Evolutionary conservation across 495 filamentous ascomycete genomes (phyloP).

Genomic region (Aspergillus funiculosus): DNA sequence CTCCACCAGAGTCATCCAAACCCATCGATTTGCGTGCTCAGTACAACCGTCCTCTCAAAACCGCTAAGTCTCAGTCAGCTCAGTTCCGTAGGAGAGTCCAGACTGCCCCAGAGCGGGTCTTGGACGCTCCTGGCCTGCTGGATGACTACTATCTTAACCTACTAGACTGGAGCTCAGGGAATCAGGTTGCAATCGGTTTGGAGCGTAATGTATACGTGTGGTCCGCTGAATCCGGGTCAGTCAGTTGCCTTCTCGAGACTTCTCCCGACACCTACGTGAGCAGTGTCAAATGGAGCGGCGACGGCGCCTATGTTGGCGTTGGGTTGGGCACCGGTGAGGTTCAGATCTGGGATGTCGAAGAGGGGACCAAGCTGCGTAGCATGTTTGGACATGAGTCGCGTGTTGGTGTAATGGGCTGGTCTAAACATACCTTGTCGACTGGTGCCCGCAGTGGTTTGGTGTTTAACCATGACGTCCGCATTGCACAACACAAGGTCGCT

Average conservation of each 20-base stretch:
- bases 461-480: conserved; percentile 97
- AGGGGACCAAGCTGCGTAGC: conserved; percentile 88
- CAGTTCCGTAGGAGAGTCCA: conserved; percentile 87
- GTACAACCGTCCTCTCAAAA: conserved; percentile 93
- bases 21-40: conserved; percentile 95
- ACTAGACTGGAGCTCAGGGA: conserved; percentile 93
- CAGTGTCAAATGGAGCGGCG: conserved; percentile 97
- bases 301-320: conserved; percentile 93
- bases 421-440: conserved; percentile 92
- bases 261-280: conserved; percentile 89
- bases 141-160: conserved; percentile 99
- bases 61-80: conserved; percentile 61
- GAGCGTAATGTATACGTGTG: conserved; percentile 97
- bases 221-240: conserved; percentile 92
- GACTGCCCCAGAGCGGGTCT: conserved; percentile 90
- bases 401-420: conserved; percentile 98
- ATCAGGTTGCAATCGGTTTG: conserved; percentile 96
- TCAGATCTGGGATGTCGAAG: conserved; percentile 98
- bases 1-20: conserved; percentile 91
- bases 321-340: conserved; percentile 93
- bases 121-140: conserved; percentile 93
- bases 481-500: conserved; percentile 95
- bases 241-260: conserved; percentile 80
- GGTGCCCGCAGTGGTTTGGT: conserved; percentile 92
- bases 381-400: conserved; percentile 97